These are phyloP conservation scores for Beauveria brongniartii DNA, from an alignment of 2,329 filamentous ascomycete species.

Conservation along the genomic window DNA sequence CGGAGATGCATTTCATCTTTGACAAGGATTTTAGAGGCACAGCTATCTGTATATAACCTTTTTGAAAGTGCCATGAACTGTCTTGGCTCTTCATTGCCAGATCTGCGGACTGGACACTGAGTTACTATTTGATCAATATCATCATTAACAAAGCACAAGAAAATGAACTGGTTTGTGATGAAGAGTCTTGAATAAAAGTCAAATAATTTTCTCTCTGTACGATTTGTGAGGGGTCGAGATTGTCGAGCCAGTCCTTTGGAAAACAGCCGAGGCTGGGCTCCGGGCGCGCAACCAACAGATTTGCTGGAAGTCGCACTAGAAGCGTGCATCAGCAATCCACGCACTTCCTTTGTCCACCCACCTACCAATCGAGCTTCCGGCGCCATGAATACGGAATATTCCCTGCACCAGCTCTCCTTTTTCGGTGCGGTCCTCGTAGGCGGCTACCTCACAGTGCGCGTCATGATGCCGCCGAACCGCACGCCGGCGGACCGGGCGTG, in stretches of 20 bases:
- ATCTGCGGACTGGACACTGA: not conserved
- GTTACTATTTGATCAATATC: not conserved
- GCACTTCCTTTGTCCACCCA: not conserved
- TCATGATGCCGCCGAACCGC: slow-evolving; percentile 3
- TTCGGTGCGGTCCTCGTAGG: not conserved
- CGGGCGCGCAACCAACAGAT: not conserved
- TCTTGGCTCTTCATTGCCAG: not conserved
- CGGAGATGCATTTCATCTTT: not conserved
- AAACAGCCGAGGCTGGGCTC: not conserved
- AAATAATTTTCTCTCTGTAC: not conserved
- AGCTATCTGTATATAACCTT: not conserved
- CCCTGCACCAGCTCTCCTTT: not conserved
- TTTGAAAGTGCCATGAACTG: not conserved
- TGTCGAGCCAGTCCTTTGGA: not conserved
- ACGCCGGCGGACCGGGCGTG: slow-evolving; percentile 2
- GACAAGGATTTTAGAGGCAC: not conserved
- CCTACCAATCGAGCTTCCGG: not conserved
- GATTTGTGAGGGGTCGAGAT: not conserved
- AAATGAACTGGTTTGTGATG: no score
- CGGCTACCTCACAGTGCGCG: not conserved
- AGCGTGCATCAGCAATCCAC: no score
- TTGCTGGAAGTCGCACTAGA: not conserved
- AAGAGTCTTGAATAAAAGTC: not conserved
- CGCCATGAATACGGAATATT: not conserved
- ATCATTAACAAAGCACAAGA: not conserved